Conservation (phyloP, 768 basidiomycete species). For the Phanerochaete carnosa region DNA sequence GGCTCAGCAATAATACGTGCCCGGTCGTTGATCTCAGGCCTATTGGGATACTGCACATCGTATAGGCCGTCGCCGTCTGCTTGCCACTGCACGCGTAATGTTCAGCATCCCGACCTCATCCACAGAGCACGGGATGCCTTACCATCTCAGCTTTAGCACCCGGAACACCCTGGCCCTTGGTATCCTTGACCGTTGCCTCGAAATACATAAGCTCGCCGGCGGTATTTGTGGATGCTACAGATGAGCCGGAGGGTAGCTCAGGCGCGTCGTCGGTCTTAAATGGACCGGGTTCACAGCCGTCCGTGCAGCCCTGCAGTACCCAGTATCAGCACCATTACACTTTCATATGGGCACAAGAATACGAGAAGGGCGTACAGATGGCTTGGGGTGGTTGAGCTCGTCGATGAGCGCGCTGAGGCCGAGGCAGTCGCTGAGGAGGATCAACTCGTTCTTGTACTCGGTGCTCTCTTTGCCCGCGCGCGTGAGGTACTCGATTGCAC, state of each 20-base stretch:
- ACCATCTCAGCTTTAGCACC: slow-evolving; percentile 34
- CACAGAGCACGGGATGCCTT: slow-evolving; percentile 1
- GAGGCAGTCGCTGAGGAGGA: slow-evolving; percentile 37
- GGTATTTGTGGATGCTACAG: slow-evolving; percentile 22
- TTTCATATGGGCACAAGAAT: background rate
- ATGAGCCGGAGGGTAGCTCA: slow-evolving; percentile 26
- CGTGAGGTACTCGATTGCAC: slow-evolving; percentile 35
- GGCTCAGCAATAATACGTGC: slow-evolving; percentile 28
- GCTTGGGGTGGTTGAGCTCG: slow-evolving; percentile 32
- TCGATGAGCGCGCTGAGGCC: slow-evolving; percentile 37
- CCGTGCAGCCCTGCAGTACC: slow-evolving; percentile 24
- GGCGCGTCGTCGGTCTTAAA: slow-evolving; percentile 32
- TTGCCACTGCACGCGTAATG: slow-evolving; percentile 30
- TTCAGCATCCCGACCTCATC: background rate
- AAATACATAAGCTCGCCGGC: slow-evolving; percentile 34
- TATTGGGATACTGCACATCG: slow-evolving; percentile 31
- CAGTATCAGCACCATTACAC: background rate
- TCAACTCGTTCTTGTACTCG: slow-evolving; percentile 35
- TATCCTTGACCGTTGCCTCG: slow-evolving; percentile 31
- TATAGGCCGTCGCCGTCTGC: slow-evolving; percentile 37
- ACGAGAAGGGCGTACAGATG: slow-evolving; percentile 18
- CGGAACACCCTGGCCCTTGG: slow-evolving; percentile 29
- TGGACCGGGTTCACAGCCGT: slow-evolving; percentile 33
- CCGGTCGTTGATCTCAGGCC: slow-evolving; percentile 28
- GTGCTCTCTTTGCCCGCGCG: slow-evolving; percentile 37